These are phyloP conservation scores for Gossypium davidsonii DNA, from an alignment of 441 rosid species.

Conservation along the genomic window DNA sequence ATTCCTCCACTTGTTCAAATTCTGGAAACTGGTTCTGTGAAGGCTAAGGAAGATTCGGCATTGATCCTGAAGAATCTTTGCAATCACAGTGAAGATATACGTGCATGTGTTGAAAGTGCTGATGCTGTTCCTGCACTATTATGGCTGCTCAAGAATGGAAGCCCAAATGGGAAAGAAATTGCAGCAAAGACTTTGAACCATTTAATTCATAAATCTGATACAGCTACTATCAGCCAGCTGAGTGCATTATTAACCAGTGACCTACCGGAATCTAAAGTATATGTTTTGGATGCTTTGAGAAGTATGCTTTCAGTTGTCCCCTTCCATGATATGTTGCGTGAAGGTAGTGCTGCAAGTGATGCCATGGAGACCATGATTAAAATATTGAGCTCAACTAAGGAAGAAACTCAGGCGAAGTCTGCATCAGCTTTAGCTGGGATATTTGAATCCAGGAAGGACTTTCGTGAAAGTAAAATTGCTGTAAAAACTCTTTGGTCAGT, in stretches of 20 bases:
- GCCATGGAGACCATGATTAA: slow-evolving; percentile 93
- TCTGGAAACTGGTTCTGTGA: slow-evolving; percentile 94
- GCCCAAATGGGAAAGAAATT: slow-evolving; percentile 93
- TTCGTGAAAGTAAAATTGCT: slow-evolving; percentile 87
- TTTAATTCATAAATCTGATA: slow-evolving; percentile 93
- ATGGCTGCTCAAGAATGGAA: slow-evolving; percentile 98
- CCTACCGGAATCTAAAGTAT: slow-evolving; percentile 89
- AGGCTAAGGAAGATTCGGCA: slow-evolving; percentile 99
- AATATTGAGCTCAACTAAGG: slow-evolving; percentile 77
- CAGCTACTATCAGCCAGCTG: slow-evolving; percentile 95
- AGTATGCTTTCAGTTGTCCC: slow-evolving; percentile 94
- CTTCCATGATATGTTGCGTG: slow-evolving; percentile 68
- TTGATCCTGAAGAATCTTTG: slow-evolving; percentile 92
- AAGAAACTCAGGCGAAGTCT: slow-evolving; percentile 95
- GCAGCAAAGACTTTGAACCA: slow-evolving; percentile 98
- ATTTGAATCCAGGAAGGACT: slow-evolving; percentile 71
- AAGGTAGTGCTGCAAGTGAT: slow-evolving; percentile 98
- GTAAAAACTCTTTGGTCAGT: slow-evolving; percentile 69
- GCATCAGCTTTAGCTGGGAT: slow-evolving; percentile 93
- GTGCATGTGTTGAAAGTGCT: slow-evolving; percentile 99
- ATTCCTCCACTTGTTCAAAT: slow-evolving; percentile 99
- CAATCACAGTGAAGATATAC: slow-evolving; percentile 99
- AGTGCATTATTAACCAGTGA: slow-evolving; percentile 94
- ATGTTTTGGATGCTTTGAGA: slow-evolving; percentile 90
- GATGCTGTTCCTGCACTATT: slow-evolving; percentile 99